Base-by-base conservation (phyloP, 345 rosid species). In the Sonneratia alba region DNA sequence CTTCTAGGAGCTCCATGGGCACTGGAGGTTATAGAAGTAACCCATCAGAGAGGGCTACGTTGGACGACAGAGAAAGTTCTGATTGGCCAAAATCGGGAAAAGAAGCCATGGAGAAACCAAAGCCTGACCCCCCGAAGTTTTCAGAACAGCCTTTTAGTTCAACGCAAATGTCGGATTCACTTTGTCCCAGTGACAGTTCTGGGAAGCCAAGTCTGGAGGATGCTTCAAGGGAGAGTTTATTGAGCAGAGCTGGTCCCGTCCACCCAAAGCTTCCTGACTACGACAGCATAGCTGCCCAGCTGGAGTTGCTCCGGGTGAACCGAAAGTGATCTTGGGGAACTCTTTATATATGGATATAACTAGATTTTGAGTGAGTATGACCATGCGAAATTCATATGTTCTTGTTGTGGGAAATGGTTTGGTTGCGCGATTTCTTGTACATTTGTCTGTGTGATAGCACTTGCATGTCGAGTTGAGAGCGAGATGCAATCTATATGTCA, bases 191-290 rank as follows among this genome's bases (percentile, higher is more conserved):
- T 10, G 47, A 34, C 48, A 71, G 27, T 22, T 66, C 80, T 68
- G 42, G 73, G 55, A 59, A 71, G 21, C 61, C 21, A 13, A 59
- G 69, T 62, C 15, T 27, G 16, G 65, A 59, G 48, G 53, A 67
- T 51, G 19, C 68, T 55, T 67, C 75, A 12, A 71, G 15, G 43
- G 79, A 45, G 72, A 38, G 45, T 63, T 76, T 82, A 51, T 40
- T 76, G 12, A 79, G 77, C 57, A 77, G 89, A 67, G 68, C 75
- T 8, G 67, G 75, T 48, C 79, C 71, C 32, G 79, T 91, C 71
- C 98, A 94, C 74, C 98, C 98, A 3, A 94, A 91, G 78, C 98
- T 91, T 77, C 97, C 97, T 2, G 98, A 94, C 69, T 87, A 80
- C 36, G 97, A 94, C 7, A 66, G 79, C 48, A 63, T 94, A 42